Percentiles rank a stretch among this genome's conserved stretches.
Conservation (phyloP, 2,329 filamentous ascomycete species). For the Beauveria sp. region DNA sequence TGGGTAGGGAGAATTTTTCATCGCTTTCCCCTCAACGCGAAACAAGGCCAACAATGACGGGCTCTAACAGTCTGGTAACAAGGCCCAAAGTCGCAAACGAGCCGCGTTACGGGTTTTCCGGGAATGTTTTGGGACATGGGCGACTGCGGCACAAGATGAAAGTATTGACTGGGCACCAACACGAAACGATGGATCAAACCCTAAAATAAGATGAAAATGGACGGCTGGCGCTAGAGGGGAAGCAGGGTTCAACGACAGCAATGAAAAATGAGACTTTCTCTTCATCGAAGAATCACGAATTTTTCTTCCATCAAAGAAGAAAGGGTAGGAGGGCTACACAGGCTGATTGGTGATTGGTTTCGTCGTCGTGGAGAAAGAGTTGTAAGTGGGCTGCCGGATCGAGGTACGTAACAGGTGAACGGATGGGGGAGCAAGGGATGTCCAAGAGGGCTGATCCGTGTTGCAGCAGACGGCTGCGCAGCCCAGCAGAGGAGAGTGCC, state of each 20-base stretch:
- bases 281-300: neutral
- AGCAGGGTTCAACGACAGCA: neutral
- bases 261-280: no score
- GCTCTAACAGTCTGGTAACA: neutral
- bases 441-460: neutral
- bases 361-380: neutral
- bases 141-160: neutral
- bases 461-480: neutral
- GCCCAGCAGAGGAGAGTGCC: neutral
- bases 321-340: no score
- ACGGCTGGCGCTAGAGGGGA: no score
- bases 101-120: neutral
- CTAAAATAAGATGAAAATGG: neutral
- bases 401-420: neutral
- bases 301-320: neutral
- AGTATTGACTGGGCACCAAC: neutral
- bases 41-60: neutral
- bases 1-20: neutral
- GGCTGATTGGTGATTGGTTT: neutral
- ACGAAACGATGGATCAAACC: neutral
- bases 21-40: neutral
- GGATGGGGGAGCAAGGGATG: neutral
- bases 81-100: neutral
- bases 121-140: neutral
- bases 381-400: neutral